These are phyloP conservation scores for Paramecium octaurelia DNA, from an alignment of 73 alveolate genomes.

Conservation along the genomic window DNA sequence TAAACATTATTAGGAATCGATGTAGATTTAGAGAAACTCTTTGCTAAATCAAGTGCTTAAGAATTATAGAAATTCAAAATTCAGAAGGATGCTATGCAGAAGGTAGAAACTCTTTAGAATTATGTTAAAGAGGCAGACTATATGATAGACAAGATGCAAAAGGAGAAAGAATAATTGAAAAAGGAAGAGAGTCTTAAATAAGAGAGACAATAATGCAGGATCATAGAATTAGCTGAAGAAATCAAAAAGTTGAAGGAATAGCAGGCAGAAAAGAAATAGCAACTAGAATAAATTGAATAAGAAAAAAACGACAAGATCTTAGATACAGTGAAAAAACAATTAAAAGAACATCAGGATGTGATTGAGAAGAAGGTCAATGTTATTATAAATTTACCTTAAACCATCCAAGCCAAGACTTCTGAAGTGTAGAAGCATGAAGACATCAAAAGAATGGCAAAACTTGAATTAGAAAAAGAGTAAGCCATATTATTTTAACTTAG, in stretches of 20 bases:
- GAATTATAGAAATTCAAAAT: constrained; percentile 51
- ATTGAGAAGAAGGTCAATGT: constrained; percentile 50
- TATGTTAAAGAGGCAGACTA: constrained; percentile 35
- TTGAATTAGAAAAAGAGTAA: constrained; percentile 57
- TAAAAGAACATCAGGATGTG: constrained; percentile 31
- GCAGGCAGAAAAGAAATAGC: background rate
- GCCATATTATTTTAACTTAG: background rate
- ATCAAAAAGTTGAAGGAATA: background rate
- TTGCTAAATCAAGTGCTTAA: background rate
- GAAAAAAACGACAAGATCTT: constrained; percentile 8
- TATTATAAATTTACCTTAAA: constrained; percentile 47
- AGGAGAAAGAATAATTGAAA: constrained; percentile 12
- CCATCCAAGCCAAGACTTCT: constrained; percentile 26
- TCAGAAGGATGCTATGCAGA: constrained; percentile 50
- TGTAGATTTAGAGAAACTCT: constrained; percentile 54
- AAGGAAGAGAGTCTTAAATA: background rate
- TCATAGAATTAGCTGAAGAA: constrained; percentile 18
- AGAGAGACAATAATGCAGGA: constrained; percentile 32
- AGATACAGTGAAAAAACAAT: constrained; percentile 1
- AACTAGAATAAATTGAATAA: constrained; percentile 20
- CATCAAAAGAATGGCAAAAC: constrained; percentile 47
- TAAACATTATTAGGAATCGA: constrained; percentile 55
- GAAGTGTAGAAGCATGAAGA: constrained; percentile 52
- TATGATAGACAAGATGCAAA: constrained; percentile 32
- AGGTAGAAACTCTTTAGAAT: background rate